Base-by-base conservation (phyloP, 441 rosid species). In the Daphne laureola region DNA sequence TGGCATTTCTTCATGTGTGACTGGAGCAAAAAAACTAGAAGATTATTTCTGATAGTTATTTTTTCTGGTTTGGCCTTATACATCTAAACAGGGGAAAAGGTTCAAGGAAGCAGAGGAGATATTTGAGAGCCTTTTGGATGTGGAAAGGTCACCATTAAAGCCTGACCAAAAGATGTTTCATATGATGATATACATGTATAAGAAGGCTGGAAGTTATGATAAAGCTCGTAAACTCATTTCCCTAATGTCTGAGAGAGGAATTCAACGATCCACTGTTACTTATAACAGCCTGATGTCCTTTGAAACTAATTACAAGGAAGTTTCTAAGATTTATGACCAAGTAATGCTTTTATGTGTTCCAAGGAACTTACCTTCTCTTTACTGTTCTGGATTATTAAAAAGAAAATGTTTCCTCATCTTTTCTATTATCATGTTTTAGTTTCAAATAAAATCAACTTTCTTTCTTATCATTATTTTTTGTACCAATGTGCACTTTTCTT, bases 121-220 rank as follows among this genome's bases (percentile, higher is more conserved):
- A 62, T 89, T 92, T 51, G 82, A 77, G 74, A 77, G 78, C 58
- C 90, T 92, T 65, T 69, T 86, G 73, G 68, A 81, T 60, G 78
- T 61, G 60, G 77, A 83, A 65, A 86, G 31, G 60, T 77, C 92
- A 23, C 87, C 82, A 12, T 27, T 92, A 61, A 83, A 79, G 58
- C 97, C 96, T 0, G 98, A 92, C 67, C 98, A 89, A 61, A 81
- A 83, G 73, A 81, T 89, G 96, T 92, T 82, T 73, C 96, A 92
- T 68, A 76, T 84, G 92, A 86, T 92, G 92, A 92, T 92, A 47
- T 84, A 84, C 64, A 80, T 89, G 92, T 61, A 86, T 64, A 92
- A 81, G 80, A 92, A 86, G 68, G 84, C 96, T 56, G 96, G 94
- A 49, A 73, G 67, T 61, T 84, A 86, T 67, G 92, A 76, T 36